Evolutionary conservation across 768 basidiomycete species (phyloP).

Genomic region (Rhizopogon roseolus): DNA sequence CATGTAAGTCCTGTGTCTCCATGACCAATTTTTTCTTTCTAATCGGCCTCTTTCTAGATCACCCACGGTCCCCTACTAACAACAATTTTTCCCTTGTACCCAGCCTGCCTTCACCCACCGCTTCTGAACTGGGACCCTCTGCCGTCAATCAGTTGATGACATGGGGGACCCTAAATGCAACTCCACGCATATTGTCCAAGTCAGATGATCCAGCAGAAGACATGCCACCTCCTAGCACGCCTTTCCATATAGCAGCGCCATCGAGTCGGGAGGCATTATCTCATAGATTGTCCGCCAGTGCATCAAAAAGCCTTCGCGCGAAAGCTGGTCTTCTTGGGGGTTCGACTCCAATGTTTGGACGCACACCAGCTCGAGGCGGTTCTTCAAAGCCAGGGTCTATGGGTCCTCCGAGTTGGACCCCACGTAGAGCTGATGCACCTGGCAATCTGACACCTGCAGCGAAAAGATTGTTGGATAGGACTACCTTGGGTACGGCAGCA

Average conservation of each 20-base stretch:
- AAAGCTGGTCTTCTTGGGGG: constrained; percentile 64
- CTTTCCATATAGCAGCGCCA: constrained; percentile 76
- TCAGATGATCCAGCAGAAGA: constrained; percentile 47
- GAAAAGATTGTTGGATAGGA: constrained; percentile 66
- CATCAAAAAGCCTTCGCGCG: constrained; percentile 73
- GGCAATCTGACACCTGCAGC: constrained; percentile 88
- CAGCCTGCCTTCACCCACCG: constrained; percentile 82
- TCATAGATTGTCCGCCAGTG: constrained; percentile 74
- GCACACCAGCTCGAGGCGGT: constrained; percentile 29
- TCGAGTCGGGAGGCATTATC: constrained; percentile 80
- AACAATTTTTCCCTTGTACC: constrained; percentile 75
- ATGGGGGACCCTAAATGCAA: constrained; percentile 90
- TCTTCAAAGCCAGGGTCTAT: constrained; percentile 48
- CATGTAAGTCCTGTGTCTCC: constrained; percentile 51
- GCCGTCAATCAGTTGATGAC: constrained; percentile 95
- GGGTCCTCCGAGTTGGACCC: constrained; percentile 79
- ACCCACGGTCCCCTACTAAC: constrained; percentile 49
- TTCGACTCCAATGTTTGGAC: constrained; percentile 19
- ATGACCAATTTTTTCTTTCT: constrained; percentile 3
- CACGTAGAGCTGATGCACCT: constrained; percentile 63
- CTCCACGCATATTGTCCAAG: constrained; percentile 80
- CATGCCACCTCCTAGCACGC: constrained; percentile 44
- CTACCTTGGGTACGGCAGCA: constrained; percentile 60
- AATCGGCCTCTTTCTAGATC: constrained; percentile 41
- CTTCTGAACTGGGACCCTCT: constrained; percentile 71